A percentile compares a stretch with the other conserved stretches of the same genome.
Evolutionary conservation across 176 grass and related monocot genomes (phyloP).

Genomic region (Aegilops longissima): DNA sequence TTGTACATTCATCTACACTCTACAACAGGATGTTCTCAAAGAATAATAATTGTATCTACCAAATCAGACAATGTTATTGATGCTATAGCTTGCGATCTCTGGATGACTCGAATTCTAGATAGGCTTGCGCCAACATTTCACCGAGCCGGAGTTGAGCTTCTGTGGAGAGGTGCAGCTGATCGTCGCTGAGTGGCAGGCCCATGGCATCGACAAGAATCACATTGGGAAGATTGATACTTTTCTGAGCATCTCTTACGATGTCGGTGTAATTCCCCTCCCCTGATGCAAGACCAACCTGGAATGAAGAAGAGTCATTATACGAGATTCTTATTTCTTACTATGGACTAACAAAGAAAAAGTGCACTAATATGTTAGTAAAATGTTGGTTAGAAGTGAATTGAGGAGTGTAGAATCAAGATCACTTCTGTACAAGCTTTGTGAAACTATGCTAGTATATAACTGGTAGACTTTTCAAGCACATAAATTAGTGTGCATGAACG

Average conservation of each 20-base stretch:
- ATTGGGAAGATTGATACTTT: constrained; percentile 57
- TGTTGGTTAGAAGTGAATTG: not conserved
- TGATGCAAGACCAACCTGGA: constrained; percentile 91
- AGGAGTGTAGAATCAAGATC: not conserved
- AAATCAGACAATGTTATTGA: not conserved
- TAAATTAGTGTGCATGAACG: not conserved
- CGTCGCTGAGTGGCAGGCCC: constrained; percentile 58
- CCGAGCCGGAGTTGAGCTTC: constrained; percentile 80
- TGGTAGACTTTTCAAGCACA: too few relatives aligned
- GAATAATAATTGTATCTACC: constrained; percentile 36
- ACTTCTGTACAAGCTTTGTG: too few relatives aligned
- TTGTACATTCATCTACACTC: constrained; percentile 42
- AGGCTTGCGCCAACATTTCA: constrained; percentile 67
- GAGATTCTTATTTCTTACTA: not conserved
- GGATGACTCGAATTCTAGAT: constrained; percentile 50
- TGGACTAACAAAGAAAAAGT: not conserved
- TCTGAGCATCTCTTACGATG: constrained; percentile 73
- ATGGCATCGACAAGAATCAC: constrained; percentile 72
- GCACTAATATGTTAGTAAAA: not conserved
- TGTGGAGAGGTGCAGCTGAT: constrained; percentile 81
- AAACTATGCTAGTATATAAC: too few relatives aligned
- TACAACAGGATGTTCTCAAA: constrained; percentile 27
- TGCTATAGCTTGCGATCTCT: constrained; percentile 23
- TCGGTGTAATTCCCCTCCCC: constrained; percentile 86
- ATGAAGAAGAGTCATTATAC: not conserved